phyloP scores from a whole-genome alignment of 805 yeast species.

The Barnettozyma salicaria region DNA sequence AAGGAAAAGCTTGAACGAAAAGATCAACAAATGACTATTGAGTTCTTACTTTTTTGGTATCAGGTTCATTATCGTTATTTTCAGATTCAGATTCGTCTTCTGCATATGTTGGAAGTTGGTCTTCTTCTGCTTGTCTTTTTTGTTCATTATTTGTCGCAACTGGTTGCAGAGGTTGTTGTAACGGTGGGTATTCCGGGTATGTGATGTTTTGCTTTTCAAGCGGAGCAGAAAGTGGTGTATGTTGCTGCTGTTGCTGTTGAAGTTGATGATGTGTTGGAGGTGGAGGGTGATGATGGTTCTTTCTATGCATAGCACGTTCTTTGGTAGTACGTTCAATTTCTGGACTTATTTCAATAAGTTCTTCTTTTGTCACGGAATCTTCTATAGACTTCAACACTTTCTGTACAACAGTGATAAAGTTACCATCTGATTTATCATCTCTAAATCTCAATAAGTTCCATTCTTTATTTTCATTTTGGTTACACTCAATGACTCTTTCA shows the following conservation, averaged over 20 bases:
- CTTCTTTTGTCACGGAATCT: constrained; percentile 80
- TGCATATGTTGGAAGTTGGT: constrained; percentile 3
- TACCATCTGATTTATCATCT: constrained; percentile 88
- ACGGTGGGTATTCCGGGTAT: constrained; percentile 8
- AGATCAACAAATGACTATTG: not conserved
- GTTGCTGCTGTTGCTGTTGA: constrained; percentile 1
- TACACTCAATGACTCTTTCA: constrained; percentile 83
- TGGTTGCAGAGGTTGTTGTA: constrained; percentile 1
- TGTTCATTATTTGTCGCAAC: constrained; percentile 1
- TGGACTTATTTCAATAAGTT: constrained; percentile 52
- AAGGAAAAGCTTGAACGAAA: too few species aligned
- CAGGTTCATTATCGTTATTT: constrained; percentile 9
- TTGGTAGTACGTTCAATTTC: constrained; percentile 59
- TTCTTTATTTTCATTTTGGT: constrained; percentile 49
- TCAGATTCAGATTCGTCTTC: constrained; percentile 8
- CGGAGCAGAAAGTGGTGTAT: constrained; percentile 1
- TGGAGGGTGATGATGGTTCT: constrained; percentile 1
- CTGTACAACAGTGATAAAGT: constrained; percentile 73
- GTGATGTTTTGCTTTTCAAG: not conserved
- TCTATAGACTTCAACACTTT: constrained; percentile 79
- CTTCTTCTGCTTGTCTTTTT: not conserved
- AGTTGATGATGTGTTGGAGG: not conserved
- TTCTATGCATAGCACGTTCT: constrained; percentile 38
- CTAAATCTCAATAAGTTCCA: constrained; percentile 89
- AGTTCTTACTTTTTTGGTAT: constrained; percentile 8